Base-by-base conservation (phyloP, 257 asterid species). In the Penstemon newberryi region DNA sequence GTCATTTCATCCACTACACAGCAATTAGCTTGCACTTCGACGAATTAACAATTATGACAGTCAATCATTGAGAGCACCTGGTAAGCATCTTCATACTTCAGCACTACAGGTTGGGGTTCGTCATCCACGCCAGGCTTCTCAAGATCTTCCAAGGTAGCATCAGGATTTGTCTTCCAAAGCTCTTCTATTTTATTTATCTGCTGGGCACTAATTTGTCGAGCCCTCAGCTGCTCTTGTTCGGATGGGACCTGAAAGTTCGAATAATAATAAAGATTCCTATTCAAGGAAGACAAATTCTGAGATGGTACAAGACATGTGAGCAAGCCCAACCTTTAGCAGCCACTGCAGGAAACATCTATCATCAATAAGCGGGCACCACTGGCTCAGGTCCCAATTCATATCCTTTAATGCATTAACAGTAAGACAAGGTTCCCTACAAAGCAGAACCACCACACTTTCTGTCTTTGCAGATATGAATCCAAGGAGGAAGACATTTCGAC, bases 51-150 rank as follows among this genome's bases (percentile, higher is more conserved):
- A 73, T 49, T 66, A 72, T 55, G 12, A 40, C 38, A 47, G 51
- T 40, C 36, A 41, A 62, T 72, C 57, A 53, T 39, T 7, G 63
- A 67, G 63, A 15, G 77, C 71, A 94, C 99, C 95, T 94, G 99
- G 80, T 94, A 94, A 67, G 99, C 99, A 86, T 91, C 98, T 81
- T 91, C 98, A 70, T 94, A 94, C 82, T 94, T 94, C 86, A 82
- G 72, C 55, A 78, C 96, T 66, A 91, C 98, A 65, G 95, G 73
- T 80, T 94, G 97, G 64, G 99, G 99, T 81, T 94, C 99, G 57
- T 94, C 99, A 78, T 94, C 99, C 56, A 94, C 98, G 33, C 99
- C 98, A 62, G 99, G 99, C 88, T 94, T 91, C 89, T 94, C 97
- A 65, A 94, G 99, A 85, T 94, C 99, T 81, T 91, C 99, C 79